Base-by-base conservation (phyloP, 78 protist genomes). In the Dictyostelium firmibasis region DNA sequence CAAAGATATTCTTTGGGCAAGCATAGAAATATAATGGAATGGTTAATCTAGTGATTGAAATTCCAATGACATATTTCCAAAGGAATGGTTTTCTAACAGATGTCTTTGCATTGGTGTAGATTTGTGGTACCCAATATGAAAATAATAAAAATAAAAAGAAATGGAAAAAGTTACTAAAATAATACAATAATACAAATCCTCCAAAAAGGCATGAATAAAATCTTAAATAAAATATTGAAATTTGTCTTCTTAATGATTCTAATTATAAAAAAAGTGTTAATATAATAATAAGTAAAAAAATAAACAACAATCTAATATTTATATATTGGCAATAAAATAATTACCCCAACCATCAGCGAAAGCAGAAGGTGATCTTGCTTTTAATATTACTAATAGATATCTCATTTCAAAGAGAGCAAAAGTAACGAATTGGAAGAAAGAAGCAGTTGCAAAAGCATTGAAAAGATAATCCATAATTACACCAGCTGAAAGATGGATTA, bases 101-200 rank as follows among this genome's bases (percentile, higher is more conserved):
- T 72, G 72, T 41, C 35, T 72, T 31, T 20, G 74, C 92, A 64
- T 86, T 83, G 36, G 53, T 44, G 11, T 31, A 25, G 18, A 97
- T 96, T 91, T 97, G 98, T 11, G 98, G 98, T 9, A 97, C 84
- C 97, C 96, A 97, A 70, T 92, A 96, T 25, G 96, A 93, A 84
- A 82, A 97, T 64, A 94, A 60, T 23, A 97, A 53, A 70, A 97
- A 95, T 38, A 96, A 33, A 33, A 96, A 74, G 20, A 87, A 5
- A 13, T 69, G 31, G 64, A 97, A 95, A 16, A 84, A 33, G 25
- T 14, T 25, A 27, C 86, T 81, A 38, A 94, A 57, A 64, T 96
- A 91, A 76, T 92, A 97, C 27, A 97, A 31, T 14, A 97, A n/a
- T 8, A 97, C 31, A 23, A 97, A 60, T 16, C 96, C 95, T 2